Conservation (phyloP, 1,284 basidiomycete genomes). For the Pseudozyma thailandica region DNA sequence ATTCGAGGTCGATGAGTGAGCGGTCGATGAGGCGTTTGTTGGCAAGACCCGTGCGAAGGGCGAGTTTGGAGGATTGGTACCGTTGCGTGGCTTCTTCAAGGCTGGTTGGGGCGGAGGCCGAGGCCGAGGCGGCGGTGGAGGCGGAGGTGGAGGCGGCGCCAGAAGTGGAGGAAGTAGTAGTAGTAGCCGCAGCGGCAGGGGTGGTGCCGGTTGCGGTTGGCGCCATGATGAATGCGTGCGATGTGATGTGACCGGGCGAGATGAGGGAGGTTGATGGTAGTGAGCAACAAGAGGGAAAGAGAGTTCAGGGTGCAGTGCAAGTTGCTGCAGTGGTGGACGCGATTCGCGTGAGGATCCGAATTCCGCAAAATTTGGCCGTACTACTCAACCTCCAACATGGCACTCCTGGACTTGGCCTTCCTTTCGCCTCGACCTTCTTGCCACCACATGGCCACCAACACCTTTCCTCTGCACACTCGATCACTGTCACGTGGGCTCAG, state of each 20-base stretch:
- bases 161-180: background rate
- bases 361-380: background rate
- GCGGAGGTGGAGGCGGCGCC: background rate
- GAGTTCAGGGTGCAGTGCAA: background rate
- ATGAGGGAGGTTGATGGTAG: conserved; percentile 1
- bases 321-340: background rate
- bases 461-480: too few species aligned
- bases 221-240: conserved; percentile 16
- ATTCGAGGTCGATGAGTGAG: conserved; percentile 63
- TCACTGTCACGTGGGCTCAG: too few species aligned
- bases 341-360: background rate
- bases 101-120: conserved; percentile 23
- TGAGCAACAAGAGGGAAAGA: background rate
- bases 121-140: background rate
- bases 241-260: background rate
- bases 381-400: too few species aligned
- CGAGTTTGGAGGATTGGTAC: conserved; percentile 52
- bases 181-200: background rate
- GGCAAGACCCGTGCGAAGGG: conserved; percentile 51
- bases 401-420: too few species aligned
- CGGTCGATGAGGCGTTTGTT: conserved; percentile 62
- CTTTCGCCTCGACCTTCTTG: too few species aligned
- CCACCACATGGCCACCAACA: too few species aligned
- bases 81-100: conserved; percentile 62
- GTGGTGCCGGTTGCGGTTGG: conserved; percentile 28